These are phyloP conservation scores for Loxodes magnus DNA, from an alignment of 73 alveolate genomes.

Conservation along the genomic window DNA sequence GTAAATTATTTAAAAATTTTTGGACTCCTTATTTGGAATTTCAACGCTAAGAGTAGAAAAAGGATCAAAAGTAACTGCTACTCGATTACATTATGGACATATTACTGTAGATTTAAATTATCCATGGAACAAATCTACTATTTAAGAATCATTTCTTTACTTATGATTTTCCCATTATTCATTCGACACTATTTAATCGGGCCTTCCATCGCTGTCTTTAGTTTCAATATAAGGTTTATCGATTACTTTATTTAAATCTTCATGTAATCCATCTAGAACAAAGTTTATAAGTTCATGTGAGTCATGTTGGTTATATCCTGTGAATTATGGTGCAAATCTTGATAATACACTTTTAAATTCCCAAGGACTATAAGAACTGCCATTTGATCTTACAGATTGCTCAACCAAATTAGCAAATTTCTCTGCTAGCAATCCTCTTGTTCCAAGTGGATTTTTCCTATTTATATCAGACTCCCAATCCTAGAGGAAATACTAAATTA, in stretches of 20 bases:
- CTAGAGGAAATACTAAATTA: constrained; percentile 61
- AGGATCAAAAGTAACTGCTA: constrained; percentile 88
- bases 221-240: constrained; percentile 74
- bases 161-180: constrained; percentile 78
- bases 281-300: constrained; percentile 81
- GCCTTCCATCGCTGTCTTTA: constrained; percentile 42
- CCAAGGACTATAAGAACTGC: constrained; percentile 26
- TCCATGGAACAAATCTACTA: constrained; percentile 90
- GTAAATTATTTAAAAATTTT: constrained; percentile 8
- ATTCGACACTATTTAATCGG: constrained; percentile 66
- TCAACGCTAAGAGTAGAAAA: constrained; percentile 82
- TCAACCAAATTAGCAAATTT: constrained; percentile 45
- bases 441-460: constrained; percentile 72
- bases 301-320: constrained; percentile 82
- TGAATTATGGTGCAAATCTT: constrained; percentile 30
- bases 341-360: constrained; percentile 27
- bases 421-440: constrained; percentile 58
- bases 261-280: constrained; percentile 93
- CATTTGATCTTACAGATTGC: constrained; percentile 17
- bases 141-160: constrained; percentile 78
- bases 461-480: constrained; percentile 63
- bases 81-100: constrained; percentile 75
- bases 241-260: constrained; percentile 80
- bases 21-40: constrained; percentile 76
- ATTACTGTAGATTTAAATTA: constrained; percentile 77